Base-by-base conservation (phyloP, 768 basidiomycete species). In the Leccinum subtestaceum region DNA sequence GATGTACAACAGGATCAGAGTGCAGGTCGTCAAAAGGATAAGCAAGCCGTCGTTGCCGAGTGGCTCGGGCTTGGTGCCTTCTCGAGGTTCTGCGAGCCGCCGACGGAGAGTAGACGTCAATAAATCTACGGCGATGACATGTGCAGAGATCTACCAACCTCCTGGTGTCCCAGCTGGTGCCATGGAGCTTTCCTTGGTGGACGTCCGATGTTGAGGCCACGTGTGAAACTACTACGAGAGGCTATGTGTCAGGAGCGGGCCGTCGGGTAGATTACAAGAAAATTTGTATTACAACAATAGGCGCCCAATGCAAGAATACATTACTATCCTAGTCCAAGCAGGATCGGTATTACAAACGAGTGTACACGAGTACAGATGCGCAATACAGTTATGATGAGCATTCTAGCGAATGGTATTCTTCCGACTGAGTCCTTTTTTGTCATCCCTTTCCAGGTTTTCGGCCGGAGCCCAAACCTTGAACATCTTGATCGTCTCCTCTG, bases 401-500 rank as follows among this genome's bases (percentile, higher is more conserved):
- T 23, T 47, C 60, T 63, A 72, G 51, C 72, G 73, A 60, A 72
- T 72, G 31, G 60, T 50, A 40, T 60, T 70, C 52, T 59, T 73
- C 27, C 60, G 57, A 55, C 38, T 46, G 19, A 74, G 56, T 55
- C 69, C 71, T 52, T 61, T 54, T 49, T 60, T 62, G 2, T 62
- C 64, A 7, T 61, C 53, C 32, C 57, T 74, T 34, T 45, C 27
- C 49, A 64, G 61, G 17, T n/a, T 60, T 47, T 49, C 65, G 0
- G 72, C 64, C 2, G 62, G 45, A 52, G 72, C 70, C 87, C 86
- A 88, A 32, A 88, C 84, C 61, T 84, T 83, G 81, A 86, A 88
- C 80, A 87, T 84, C 74, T 86, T 87, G 73, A 88, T 85, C 50
- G 84, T 81, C 69, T 88, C 84, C 62, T 88, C 87, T 27, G 70